Evolutionary conservation across 768 basidiomycete species (phyloP).

Genomic region (Panaeolus cyanescens): DNA sequence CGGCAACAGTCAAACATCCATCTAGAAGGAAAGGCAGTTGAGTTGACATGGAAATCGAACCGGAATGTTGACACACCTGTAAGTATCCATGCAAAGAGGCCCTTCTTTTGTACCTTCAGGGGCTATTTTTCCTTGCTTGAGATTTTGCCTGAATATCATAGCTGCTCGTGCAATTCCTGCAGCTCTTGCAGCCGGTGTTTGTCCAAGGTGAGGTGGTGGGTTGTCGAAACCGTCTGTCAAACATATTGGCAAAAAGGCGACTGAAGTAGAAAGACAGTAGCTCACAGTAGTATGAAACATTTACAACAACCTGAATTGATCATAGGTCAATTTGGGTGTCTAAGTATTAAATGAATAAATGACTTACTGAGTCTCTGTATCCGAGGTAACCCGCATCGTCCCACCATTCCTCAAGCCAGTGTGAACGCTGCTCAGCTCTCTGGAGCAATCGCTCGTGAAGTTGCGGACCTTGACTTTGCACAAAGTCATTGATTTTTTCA

Average conservation of each 20-base stretch:
- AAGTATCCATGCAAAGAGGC: slow-evolving; percentile 86
- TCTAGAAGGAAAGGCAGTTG: slow-evolving; percentile 34
- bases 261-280: not conserved
- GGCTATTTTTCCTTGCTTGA: slow-evolving; percentile 64
- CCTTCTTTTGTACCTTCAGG: slow-evolving; percentile 71
- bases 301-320: slow-evolving; percentile 65
- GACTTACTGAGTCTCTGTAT: slow-evolving; percentile 80
- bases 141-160: slow-evolving; percentile 71
- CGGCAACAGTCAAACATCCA: slow-evolving; percentile 96
- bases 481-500: slow-evolving; percentile 72
- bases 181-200: slow-evolving; percentile 64
- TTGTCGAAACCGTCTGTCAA: slow-evolving; percentile 73
- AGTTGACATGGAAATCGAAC: not conserved
- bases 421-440: slow-evolving; percentile 53
- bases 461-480: slow-evolving; percentile 42
- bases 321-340: slow-evolving; percentile 4
- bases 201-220: slow-evolving; percentile 61
- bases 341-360: not conserved
- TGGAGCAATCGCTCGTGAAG: slow-evolving; percentile 68
- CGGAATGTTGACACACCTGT: slow-evolving; percentile 48
- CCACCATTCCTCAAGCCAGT: slow-evolving; percentile 97
- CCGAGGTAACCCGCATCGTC: slow-evolving; percentile 81
- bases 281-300: slow-evolving; percentile 94
- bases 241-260: slow-evolving; percentile 1
- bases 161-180: slow-evolving; percentile 70